A percentile compares a stretch with the other conserved stretches of the same genome.
These are phyloP conservation scores for Apophysomyces ossiformis DNA, from an alignment of 371 early-diverging fungal species.

Conservation along the genomic window DNA sequence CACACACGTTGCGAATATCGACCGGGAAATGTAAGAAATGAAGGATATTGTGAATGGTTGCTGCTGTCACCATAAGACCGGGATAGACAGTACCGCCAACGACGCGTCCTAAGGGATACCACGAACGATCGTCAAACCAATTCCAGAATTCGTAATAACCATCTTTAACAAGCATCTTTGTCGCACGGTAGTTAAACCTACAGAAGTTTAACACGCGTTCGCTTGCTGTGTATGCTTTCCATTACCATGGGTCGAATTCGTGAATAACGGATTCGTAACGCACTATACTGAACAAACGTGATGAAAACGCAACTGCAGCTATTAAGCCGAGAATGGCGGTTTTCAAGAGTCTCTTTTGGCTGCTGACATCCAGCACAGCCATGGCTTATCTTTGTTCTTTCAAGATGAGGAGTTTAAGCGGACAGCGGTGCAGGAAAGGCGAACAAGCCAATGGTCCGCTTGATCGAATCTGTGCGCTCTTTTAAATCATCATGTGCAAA, in stretches of 20 bases:
- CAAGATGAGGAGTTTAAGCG: conserved; percentile 11
- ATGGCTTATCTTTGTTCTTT: conserved; percentile 22
- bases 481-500: conserved; percentile 14
- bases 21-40: conserved; percentile 91
- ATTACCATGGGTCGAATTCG: conserved; percentile 98
- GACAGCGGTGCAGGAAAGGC: background rate
- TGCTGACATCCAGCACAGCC: conserved; percentile 56
- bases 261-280: conserved; percentile 97
- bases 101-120: conserved; percentile 99
- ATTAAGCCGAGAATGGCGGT: conserved; percentile 85
- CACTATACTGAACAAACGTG: conserved; percentile 95
- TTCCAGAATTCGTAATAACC: conserved; percentile 98
- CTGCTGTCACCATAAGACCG: conserved; percentile 98
- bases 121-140: conserved; percentile 98
- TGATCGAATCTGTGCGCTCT: background rate
- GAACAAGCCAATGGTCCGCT: background rate
- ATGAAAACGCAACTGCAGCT: conserved; percentile 85
- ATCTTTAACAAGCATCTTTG: conserved; percentile 91
- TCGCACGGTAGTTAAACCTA: conserved; percentile 98
- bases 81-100: conserved; percentile 99
- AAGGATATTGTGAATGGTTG: conserved; percentile 91
- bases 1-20: conserved; percentile 97
- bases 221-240: conserved; percentile 2
- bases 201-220: conserved; percentile 8
- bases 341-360: conserved; percentile 64